Evolutionary conservation across 2,329 filamentous ascomycete genomes (phyloP).

Genomic region (Colletotrichum kahawae): DNA sequence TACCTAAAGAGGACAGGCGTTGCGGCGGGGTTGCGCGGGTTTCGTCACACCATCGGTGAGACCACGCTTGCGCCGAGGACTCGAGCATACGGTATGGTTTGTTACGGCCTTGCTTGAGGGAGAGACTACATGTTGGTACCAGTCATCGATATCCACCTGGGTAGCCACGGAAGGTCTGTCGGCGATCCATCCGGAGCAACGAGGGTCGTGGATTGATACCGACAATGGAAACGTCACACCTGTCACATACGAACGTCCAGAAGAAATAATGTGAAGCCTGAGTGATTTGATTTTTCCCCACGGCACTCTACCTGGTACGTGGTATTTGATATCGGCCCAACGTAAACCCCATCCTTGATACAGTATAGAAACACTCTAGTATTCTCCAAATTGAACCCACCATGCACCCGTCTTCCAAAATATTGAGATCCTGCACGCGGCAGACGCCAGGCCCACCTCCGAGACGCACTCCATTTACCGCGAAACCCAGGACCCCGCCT

Average conservation of each 20-base stretch:
- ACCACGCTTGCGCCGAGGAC: background rate
- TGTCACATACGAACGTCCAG: background rate
- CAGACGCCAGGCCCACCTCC: conserved; percentile 21
- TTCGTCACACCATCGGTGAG: background rate
- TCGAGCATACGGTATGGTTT: background rate
- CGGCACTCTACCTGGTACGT: background rate
- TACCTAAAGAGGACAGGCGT: background rate
- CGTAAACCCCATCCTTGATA: background rate
- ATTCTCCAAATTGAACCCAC: background rate
- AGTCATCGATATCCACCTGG: background rate
- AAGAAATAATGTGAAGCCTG: background rate
- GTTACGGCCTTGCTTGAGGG: background rate
- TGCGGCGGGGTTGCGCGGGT: background rate
- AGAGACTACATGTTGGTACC: background rate
- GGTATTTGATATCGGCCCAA: conserved; percentile 3
- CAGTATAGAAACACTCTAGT: conserved; percentile 11
- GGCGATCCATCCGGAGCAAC: background rate
- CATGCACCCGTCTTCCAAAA: background rate
- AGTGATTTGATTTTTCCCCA: conserved; percentile 12
- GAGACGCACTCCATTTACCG: background rate
- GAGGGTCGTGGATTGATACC: background rate
- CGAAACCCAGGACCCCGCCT: conserved; percentile 1
- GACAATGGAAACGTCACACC: background rate
- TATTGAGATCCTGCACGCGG: background rate
- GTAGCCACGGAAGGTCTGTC: background rate